phyloP scores from a whole-genome alignment of 768 basidiomycete genomes.

The Suillus sp. region DNA sequence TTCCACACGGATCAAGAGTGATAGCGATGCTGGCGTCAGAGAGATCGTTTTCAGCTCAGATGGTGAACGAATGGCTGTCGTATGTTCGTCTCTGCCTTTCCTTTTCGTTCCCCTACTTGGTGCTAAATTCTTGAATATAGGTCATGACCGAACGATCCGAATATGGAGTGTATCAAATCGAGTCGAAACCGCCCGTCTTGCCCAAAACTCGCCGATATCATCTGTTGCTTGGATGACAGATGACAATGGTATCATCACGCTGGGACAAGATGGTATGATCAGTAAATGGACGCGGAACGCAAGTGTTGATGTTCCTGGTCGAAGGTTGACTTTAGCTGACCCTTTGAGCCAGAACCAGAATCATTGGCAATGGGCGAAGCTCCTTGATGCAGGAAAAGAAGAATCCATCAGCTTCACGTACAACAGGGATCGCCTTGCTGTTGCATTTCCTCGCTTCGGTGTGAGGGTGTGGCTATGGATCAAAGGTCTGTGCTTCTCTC shows the following conservation, averaged over 20 bases:
- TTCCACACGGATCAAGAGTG: constrained; percentile 44
- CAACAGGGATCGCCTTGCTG: constrained; percentile 57
- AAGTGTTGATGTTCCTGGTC: constrained; percentile 28
- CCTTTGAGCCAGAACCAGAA: constrained; percentile 40
- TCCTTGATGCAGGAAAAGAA: constrained; percentile 52
- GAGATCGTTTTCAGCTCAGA: constrained; percentile 54
- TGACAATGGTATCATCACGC: constrained; percentile 56
- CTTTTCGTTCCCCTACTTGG: constrained; percentile 6
- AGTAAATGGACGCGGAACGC: constrained; percentile 62
- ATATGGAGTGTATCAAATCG: constrained; percentile 56
- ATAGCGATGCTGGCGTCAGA: constrained; percentile 48
- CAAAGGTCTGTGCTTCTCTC: constrained; percentile 43
- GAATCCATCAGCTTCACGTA: constrained; percentile 57
- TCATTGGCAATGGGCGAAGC: constrained; percentile 57
- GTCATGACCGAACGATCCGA: constrained; percentile 60
- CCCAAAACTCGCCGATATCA: constrained; percentile 51
- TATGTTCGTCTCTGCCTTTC: constrained; percentile 44
- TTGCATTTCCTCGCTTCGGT: constrained; percentile 58
- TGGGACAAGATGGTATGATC: constrained; percentile 58
- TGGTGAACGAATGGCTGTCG: constrained; percentile 57
- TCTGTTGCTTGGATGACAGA: constrained; percentile 62
- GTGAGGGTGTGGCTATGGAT: constrained; percentile 68
- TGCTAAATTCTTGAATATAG: constrained; percentile 32
- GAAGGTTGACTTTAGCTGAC: not conserved
- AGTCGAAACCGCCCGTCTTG: constrained; percentile 57